Evolutionary conservation across 192 early-diverging fungal species (phyloP).

Genomic region (Dimargaris xerosporica): DNA sequence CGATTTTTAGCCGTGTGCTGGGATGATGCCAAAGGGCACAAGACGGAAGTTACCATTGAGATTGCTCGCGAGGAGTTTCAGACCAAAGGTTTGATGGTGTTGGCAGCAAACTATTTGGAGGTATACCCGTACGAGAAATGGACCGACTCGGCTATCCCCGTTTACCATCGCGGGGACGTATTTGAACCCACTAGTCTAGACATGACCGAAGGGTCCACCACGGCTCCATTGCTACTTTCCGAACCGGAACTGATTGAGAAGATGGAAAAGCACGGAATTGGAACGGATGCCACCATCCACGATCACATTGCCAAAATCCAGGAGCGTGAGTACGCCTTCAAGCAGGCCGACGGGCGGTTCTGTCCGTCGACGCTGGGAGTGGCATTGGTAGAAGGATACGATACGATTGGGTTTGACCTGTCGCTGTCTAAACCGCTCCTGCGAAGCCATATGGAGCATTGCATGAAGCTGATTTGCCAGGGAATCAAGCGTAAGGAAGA

Average conservation of each 20-base stretch:
- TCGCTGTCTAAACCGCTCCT: conserved; percentile 81
- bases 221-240: conserved; percentile 56
- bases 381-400: conserved; percentile 72
- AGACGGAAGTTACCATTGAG: conserved; percentile 54
- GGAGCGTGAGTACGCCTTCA: conserved; percentile 70
- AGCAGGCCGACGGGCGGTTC: conserved; percentile 37
- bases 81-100: conserved; percentile 58
- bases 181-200: conserved; percentile 51
- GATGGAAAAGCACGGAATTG: conserved; percentile 92
- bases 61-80: conserved; percentile 64
- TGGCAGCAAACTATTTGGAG: conserved; percentile 80
- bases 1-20: conserved; percentile 89
- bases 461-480: conserved; percentile 56
- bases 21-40: conserved; percentile 71
- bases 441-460: conserved; percentile 68
- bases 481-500: conserved; percentile 45
- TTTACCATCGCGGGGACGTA: conserved; percentile 46
- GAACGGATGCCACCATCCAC: conserved; percentile 92
- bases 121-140: conserved; percentile 88
- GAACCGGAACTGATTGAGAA: conserved; percentile 74
- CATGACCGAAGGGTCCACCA: conserved; percentile 51
- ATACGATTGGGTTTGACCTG: conserved; percentile 69
- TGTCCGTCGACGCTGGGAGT: conserved; percentile 75
- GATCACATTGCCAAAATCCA: conserved; percentile 91
- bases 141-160: conserved; percentile 53